Base-by-base conservation (phyloP, 2,329 filamentous ascomycete species). In the Neophaeococcomyces mojaviensis region DNA sequence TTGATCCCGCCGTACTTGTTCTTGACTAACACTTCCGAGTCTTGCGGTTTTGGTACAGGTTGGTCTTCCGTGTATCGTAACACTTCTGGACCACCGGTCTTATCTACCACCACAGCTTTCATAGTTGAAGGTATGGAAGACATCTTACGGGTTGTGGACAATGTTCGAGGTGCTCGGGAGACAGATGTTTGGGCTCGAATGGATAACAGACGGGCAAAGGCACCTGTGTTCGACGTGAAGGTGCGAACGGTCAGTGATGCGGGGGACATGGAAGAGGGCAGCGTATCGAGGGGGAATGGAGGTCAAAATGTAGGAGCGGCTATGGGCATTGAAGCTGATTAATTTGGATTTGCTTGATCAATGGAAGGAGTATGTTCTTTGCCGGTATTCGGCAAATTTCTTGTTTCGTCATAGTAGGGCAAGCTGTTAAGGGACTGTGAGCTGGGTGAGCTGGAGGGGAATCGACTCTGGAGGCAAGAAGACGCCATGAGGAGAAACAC, bases 1-100 rank as follows among this genome's bases (percentile, higher is more conserved):
- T 95, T 95, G 50, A 95, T 71, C 49, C 88, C 89, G 39, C 84
- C 74, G 61, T 78, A 85, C 53, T 82, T 78, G 65, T 94, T 94
- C 66, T 83, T 84, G 48, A 95, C 78, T 3, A 95, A 76, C 18
- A 95, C 66, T 55, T 94, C 74, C 48, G 80, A 82, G n/a, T 82
- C 77, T 30, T 77, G 70, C 2, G 76, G 77, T 40, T 73, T 68
- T 0, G 88, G 86, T 1, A 94, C 78, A 4, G 84, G 81, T 3
- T 88, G 63, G 59, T 87, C 78, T 15, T 78, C 79, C 58, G 76
- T 82, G 65, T 83, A 80, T 59, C 88, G 70, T 16, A 90, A 69
- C 18, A 87, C 84, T 36, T 88, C 84, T 1, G 76, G 71, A 7
- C 81, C 84, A 49, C 86, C 86, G 16, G 73, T 85, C 70, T 84